Evolutionary conservation across 2,329 filamentous ascomycete genomes (phyloP).

Genomic region (Talaromyces sp.): DNA sequence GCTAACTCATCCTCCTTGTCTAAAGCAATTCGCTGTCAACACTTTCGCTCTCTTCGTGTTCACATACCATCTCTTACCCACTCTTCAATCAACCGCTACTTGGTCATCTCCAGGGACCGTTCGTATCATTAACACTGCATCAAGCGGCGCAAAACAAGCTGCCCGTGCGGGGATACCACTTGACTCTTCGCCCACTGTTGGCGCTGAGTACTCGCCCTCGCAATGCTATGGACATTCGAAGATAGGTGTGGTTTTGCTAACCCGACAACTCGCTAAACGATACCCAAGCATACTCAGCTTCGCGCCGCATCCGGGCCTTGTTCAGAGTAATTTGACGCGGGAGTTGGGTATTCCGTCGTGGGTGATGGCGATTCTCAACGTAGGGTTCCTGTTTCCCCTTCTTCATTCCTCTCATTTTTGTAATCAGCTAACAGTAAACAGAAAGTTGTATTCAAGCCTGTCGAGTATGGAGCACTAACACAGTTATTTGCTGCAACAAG

Average conservation of each 20-base stretch:
- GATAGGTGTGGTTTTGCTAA: not conserved
- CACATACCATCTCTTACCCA: not conserved
- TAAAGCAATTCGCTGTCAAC: slow-evolving; percentile 2
- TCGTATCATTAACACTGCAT: not conserved
- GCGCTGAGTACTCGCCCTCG: not conserved
- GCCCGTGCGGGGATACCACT: not conserved
- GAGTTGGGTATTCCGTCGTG: not conserved
- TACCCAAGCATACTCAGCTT: not conserved
- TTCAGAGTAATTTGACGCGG: not conserved
- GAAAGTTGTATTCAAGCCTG: not conserved
- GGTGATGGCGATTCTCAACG: not conserved
- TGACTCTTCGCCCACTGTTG: not conserved
- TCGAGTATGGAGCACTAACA: not conserved
- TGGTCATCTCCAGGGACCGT: not conserved
- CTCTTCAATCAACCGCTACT: not conserved
- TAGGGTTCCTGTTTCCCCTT: not conserved
- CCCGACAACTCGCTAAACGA: not conserved
- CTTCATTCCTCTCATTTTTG: too few species aligned
- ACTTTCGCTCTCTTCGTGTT: not conserved
- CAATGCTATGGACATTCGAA: not conserved
- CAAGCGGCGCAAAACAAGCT: not conserved
- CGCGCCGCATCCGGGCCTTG: not conserved
- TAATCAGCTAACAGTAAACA: not conserved
- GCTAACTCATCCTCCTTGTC: not conserved
- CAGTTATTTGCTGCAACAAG: not conserved